Percentiles rank a stretch among this genome's conserved stretches.
phyloP scores from a whole-genome alignment of 2,329 filamentous ascomycete species.

The Alternaria arborescens region DNA sequence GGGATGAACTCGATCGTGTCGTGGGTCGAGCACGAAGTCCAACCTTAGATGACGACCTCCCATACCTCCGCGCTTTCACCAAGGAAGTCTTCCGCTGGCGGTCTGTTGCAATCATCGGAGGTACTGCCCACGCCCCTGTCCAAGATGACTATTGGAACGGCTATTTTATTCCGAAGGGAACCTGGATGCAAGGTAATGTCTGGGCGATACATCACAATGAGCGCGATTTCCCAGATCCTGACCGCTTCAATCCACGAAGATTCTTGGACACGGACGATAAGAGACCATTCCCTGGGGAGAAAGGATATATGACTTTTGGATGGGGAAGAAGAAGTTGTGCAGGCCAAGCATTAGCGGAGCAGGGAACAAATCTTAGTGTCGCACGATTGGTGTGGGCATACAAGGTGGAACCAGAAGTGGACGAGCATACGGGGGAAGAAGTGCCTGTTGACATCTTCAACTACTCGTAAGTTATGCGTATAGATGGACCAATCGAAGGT shows the following conservation, averaged over 20 bases:
- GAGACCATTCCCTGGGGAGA: conserved; percentile 48
- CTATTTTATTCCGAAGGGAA: conserved; percentile 50
- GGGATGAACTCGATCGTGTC: conserved; percentile 45
- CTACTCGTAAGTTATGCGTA: not conserved
- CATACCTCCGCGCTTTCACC: conserved; percentile 50
- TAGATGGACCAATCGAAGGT: fast-evolving
- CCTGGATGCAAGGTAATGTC: conserved; percentile 50
- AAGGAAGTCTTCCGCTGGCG: conserved; percentile 48
- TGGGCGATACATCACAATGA: conserved; percentile 54
- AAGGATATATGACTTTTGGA: conserved; percentile 64
- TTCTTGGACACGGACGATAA: conserved; percentile 32
- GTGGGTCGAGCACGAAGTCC: conserved; percentile 45
- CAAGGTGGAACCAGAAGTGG: conserved; percentile 55
- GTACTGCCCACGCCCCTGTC: conserved; percentile 44
- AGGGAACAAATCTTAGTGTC: conserved; percentile 66
- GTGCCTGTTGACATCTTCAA: conserved; percentile 62
- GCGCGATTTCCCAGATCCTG: conserved; percentile 23
- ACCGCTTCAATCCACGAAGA: conserved; percentile 4
- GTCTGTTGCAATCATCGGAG: conserved; percentile 46
- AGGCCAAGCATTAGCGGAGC: conserved; percentile 66
- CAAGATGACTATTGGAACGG: conserved; percentile 49
- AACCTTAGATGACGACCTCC: conserved; percentile 41
- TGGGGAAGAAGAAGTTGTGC: conserved; percentile 65
- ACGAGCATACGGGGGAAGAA: conserved; percentile 52
- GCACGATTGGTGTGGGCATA: conserved; percentile 67